These are phyloP conservation scores for Amylocarpus encephaloides DNA, from an alignment of 2,329 filamentous ascomycete genomes.

Conservation along the genomic window DNA sequence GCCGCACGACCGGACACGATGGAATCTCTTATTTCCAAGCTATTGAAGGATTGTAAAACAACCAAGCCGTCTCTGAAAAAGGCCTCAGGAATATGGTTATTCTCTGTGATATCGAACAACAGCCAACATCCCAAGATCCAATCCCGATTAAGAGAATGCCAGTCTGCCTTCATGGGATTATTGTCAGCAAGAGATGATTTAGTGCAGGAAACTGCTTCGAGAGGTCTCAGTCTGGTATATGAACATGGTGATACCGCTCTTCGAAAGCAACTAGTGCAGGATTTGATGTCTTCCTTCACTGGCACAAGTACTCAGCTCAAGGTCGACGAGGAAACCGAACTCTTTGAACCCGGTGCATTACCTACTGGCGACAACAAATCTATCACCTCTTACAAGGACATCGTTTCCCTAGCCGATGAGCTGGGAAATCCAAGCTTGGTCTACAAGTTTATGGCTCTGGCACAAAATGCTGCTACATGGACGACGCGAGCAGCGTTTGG, in stretches of 20 bases:
- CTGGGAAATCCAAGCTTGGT: conserved; percentile 94
- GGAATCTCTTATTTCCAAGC: conserved; percentile 51
- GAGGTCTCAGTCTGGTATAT: conserved; percentile 87
- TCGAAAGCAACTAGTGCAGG: conserved; percentile 76
- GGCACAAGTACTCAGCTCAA: conserved; percentile 68
- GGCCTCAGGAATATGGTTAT: conserved; percentile 90
- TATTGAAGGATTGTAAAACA: conserved; percentile 70
- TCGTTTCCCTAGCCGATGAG: conserved; percentile 90
- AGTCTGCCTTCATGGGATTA: conserved; percentile 81
- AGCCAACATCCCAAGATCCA: conserved; percentile 73
- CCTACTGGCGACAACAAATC: conserved; percentile 86
- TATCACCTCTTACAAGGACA: conserved; percentile 95
- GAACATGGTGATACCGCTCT: conserved; percentile 79
- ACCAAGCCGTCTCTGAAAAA: conserved; percentile 87
- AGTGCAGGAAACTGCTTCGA: conserved; percentile 89
- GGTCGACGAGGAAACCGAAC: conserved; percentile 82
- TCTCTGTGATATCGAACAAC: conserved; percentile 86
- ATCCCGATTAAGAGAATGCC: conserved; percentile 66
- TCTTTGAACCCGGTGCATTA: conserved; percentile 86
- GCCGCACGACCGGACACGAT: conserved; percentile 35
- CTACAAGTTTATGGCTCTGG: conserved; percentile 97
- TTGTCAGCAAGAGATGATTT: conserved; percentile 86
- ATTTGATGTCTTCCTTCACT: conserved; percentile 84
- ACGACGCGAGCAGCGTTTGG: conserved; percentile 95
- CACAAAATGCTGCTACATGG: conserved; percentile 94